Conservation (phyloP, 257 asterid species). For the Ajuga chamaepitys region DNA sequence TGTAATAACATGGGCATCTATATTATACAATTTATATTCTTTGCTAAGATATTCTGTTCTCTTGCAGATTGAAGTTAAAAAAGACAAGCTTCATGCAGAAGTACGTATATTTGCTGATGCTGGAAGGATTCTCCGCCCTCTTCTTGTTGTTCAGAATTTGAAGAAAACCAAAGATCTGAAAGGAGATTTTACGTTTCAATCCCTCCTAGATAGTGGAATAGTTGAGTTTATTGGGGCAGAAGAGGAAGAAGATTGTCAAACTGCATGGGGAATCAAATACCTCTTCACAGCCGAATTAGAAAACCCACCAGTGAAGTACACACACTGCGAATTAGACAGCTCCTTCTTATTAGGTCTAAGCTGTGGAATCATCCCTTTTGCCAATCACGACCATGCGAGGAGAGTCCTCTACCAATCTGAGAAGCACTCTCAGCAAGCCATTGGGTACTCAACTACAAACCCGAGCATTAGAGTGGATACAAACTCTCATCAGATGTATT, state of each 20-base stretch:
- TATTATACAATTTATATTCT: not conserved
- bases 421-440: constrained; percentile 97
- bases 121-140: constrained; percentile 96
- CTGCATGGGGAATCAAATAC: constrained; percentile 75
- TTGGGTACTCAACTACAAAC: constrained; percentile 74
- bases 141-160: constrained; percentile 64
- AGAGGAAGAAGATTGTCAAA: constrained; percentile 87
- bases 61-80: constrained; percentile 73
- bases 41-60: constrained; percentile 9
- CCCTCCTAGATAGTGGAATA: constrained; percentile 61
- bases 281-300: constrained; percentile 49
- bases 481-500: constrained; percentile 66
- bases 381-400: constrained; percentile 88
- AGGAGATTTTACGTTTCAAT: constrained; percentile 52
- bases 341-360: constrained; percentile 80
- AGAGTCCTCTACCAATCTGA: constrained; percentile 88
- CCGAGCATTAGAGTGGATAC: constrained; percentile 69
- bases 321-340: constrained; percentile 81
- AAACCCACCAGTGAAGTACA: constrained; percentile 56
- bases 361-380: constrained; percentile 83
- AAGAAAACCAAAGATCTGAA: constrained; percentile 47
- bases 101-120: constrained; percentile 85
- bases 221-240: constrained; percentile 85
- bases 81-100: constrained; percentile 66
- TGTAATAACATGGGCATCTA: not conserved